These are phyloP conservation scores for Populus tomentosa DNA, from an alignment of 441 rosid genomes.

Conservation along the genomic window DNA sequence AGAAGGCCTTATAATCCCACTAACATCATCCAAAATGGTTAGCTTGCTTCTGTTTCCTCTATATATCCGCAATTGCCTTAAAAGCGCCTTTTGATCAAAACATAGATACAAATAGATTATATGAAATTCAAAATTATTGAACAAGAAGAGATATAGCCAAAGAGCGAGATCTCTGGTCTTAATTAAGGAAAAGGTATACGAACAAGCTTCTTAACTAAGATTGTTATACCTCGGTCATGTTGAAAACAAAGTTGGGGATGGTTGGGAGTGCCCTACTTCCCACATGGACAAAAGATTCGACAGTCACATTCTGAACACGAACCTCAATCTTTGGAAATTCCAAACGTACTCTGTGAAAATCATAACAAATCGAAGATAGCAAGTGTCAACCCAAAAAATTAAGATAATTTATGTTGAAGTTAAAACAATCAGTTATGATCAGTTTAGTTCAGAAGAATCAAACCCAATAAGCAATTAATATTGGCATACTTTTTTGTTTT, in stretches of 20 bases:
- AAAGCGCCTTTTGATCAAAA: conserved; percentile 46
- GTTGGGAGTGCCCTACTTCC: conserved; percentile 98
- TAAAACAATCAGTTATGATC: no score
- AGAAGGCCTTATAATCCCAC: conserved; percentile 89
- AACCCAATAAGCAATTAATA: not conserved
- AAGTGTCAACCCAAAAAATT: not conserved
- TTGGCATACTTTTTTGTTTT: no score
- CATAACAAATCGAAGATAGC: not conserved
- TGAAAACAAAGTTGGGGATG: conserved; percentile 83
- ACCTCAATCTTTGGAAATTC: conserved; percentile 90
- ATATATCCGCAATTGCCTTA: conserved; percentile 57
- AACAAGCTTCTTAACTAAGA: not conserved
- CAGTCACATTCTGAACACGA: conserved; percentile 68
- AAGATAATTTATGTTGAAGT: not conserved
- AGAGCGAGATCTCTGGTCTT: not conserved
- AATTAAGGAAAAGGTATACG: not conserved
- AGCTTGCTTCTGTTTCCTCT: conserved; percentile 66
- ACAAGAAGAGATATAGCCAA: not conserved
- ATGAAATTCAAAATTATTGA: not conserved
- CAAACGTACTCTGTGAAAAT: conserved; percentile 67
- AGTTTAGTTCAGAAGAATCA: not conserved
- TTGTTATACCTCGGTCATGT: conserved; percentile 74
- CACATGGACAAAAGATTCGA: conserved; percentile 82
- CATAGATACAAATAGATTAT: not conserved
- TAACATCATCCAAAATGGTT: conserved; percentile 71